Conservation (phyloP, 2,329 filamentous ascomycete species). For the Apiospora kogelbergensis region DNA sequence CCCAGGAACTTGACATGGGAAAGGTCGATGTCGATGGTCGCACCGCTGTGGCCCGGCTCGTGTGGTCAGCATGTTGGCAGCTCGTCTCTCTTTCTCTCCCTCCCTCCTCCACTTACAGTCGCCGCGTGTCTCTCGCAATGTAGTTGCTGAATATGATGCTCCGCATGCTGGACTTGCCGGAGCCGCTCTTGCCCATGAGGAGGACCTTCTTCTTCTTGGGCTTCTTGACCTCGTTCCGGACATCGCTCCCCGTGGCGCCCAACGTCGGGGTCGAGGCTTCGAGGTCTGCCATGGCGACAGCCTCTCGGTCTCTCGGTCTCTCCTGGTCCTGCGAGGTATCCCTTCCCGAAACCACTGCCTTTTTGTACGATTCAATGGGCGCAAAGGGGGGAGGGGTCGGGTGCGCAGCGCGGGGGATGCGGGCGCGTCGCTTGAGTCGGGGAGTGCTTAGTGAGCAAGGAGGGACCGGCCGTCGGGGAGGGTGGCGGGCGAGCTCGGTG, state of each 20-base stretch:
- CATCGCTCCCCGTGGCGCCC: conserved; percentile 27
- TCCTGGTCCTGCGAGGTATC: neutral
- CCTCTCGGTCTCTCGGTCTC: neutral
- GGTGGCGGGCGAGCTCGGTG: neutral
- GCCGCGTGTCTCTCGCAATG: conserved; percentile 90
- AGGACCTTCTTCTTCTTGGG: conserved; percentile 85
- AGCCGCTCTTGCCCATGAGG: conserved; percentile 93
- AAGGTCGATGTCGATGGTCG: conserved; percentile 97
- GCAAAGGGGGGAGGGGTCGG: neutral
- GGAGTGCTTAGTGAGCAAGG: neutral
- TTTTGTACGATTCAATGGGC: neutral
- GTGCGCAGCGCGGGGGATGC: neutral
- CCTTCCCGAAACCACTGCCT: neutral
- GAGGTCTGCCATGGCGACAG: conserved; percentile 26
- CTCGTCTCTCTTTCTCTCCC: neutral
- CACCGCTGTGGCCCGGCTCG: conserved; percentile 54
- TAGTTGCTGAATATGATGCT: conserved; percentile 99
- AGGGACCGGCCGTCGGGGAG: neutral
- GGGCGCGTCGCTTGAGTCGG: neutral
- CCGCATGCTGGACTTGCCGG: conserved; percentile 97
- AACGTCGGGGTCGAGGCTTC: conserved; percentile 27
- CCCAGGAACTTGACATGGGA: conserved; percentile 99
- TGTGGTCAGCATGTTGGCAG: neutral
- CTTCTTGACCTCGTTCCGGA: conserved; percentile 58
- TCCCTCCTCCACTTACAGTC: conserved; percentile 55